Percentiles rank a stretch among this genome's conserved stretches.
phyloP scores from a whole-genome alignment of 2,329 filamentous ascomycete species.

The Colletotrichum orchidophilum region DNA sequence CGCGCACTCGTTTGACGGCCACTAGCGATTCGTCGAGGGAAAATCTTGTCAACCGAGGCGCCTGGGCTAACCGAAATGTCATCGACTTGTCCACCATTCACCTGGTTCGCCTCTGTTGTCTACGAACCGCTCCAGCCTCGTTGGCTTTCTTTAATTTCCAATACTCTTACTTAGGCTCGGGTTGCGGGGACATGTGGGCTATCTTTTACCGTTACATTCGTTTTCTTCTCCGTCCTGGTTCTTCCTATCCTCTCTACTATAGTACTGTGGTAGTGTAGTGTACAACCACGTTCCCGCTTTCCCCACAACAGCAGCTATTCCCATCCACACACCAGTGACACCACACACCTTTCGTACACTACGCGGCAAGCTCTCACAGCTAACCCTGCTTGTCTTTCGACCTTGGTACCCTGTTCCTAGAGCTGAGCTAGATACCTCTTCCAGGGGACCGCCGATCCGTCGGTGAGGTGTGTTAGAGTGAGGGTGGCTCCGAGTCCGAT shows the following conservation, averaged over 20 bases:
- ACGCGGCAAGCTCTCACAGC: neutral
- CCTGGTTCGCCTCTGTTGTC: neutral
- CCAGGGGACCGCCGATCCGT: neutral
- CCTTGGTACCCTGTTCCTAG: neutral
- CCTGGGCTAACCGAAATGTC: neutral
- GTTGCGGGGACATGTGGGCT: neutral
- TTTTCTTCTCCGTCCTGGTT: neutral
- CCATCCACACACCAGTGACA: neutral
- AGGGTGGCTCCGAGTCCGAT: neutral
- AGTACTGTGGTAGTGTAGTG: neutral
- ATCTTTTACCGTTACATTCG: neutral
- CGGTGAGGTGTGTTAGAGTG: neutral
- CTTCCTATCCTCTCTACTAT: neutral
- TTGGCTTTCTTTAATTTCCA: neutral
- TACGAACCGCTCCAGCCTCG: neutral
- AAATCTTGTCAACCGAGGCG: slow-evolving; percentile 13
- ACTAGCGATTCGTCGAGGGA: slow-evolving; percentile 11
- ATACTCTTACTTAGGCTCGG: neutral
- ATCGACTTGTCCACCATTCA: neutral
- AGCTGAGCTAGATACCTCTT: neutral
- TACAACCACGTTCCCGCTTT: slow-evolving; percentile 8
- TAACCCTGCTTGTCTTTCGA: neutral
- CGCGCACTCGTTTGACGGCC: neutral
- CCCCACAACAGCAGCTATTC: neutral
- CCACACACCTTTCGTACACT: neutral